Conservation (phyloP, 2,329 filamentous ascomycete genomes). For the Beauveria pseudobassiana region DNA sequence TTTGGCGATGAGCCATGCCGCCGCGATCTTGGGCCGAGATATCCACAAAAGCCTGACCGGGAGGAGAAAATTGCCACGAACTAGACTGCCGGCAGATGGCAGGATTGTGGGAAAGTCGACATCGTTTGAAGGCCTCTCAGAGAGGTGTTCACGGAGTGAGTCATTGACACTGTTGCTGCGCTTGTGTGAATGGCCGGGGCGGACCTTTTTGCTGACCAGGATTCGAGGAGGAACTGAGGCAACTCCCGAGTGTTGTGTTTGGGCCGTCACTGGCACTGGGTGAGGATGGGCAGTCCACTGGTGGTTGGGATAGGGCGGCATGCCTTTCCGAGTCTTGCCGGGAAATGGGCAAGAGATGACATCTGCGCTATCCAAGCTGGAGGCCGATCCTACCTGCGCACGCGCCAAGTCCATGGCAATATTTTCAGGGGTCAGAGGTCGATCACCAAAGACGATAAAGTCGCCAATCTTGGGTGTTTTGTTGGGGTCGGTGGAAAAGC, state of each 20-base stretch:
- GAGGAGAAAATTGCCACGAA: constrained; percentile 78
- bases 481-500: constrained; percentile 40
- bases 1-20: constrained; percentile 41
- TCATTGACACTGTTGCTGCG: constrained; percentile 84
- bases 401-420: constrained; percentile 19
- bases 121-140: constrained; percentile 45
- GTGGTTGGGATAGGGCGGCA: constrained; percentile 32
- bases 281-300: constrained; percentile 45
- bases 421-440: constrained; percentile 40
- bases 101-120: constrained; percentile 53
- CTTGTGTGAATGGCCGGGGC: constrained; percentile 59
- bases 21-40: constrained; percentile 45
- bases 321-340: constrained; percentile 37
- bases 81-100: constrained; percentile 73
- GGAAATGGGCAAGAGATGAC: constrained; percentile 59
- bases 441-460: constrained; percentile 35
- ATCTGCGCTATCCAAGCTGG: constrained; percentile 52
- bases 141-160: constrained; percentile 63
- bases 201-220: constrained; percentile 50
- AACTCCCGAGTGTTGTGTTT: constrained; percentile 33
- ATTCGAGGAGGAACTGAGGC: constrained; percentile 52
- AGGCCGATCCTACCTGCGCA: constrained; percentile 36
- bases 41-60: constrained; percentile 73
- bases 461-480: constrained; percentile 39
- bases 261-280: constrained; percentile 29